phyloP scores from a whole-genome alignment of 2,329 filamentous ascomycete species.

The Penicillium sp. region DNA sequence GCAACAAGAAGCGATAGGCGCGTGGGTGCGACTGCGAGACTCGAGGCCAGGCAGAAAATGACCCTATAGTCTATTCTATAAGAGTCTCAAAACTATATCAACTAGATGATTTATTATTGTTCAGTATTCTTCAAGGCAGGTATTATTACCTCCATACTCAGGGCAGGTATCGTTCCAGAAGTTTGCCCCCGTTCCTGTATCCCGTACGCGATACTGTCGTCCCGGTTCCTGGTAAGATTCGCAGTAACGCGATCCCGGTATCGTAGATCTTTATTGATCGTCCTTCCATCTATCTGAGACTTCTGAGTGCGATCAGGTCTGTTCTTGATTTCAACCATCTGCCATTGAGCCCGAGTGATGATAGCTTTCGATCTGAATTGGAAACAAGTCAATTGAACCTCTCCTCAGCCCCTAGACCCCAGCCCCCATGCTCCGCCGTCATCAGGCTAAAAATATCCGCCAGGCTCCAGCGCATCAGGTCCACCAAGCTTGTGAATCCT shows the following conservation, averaged over 20 bases:
- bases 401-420: neutral
- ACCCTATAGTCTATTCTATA: neutral
- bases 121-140: neutral
- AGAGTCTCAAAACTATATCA: neutral
- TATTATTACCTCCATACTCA: conserved; percentile 24
- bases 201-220: conserved; percentile 23
- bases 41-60: too few relatives aligned
- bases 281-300: neutral
- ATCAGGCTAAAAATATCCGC: conserved; percentile 1
- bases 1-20: neutral
- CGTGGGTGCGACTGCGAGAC: neutral
- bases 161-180: conserved; percentile 4
- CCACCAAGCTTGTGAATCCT: neutral
- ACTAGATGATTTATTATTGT: neutral
- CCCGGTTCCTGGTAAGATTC: conserved; percentile 28
- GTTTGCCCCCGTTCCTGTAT: conserved; percentile 11
- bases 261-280: conserved; percentile 2
- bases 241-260: conserved; percentile 7
- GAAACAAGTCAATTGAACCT: neutral
- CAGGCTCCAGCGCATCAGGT: neutral
- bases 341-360: neutral
- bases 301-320: neutral
- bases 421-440: neutral
- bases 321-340: neutral
- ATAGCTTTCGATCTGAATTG: neutral